These are phyloP conservation scores for Elongisporangium anandrum DNA, from an alignment of 352 stramenopile species.

Conservation along the genomic window DNA sequence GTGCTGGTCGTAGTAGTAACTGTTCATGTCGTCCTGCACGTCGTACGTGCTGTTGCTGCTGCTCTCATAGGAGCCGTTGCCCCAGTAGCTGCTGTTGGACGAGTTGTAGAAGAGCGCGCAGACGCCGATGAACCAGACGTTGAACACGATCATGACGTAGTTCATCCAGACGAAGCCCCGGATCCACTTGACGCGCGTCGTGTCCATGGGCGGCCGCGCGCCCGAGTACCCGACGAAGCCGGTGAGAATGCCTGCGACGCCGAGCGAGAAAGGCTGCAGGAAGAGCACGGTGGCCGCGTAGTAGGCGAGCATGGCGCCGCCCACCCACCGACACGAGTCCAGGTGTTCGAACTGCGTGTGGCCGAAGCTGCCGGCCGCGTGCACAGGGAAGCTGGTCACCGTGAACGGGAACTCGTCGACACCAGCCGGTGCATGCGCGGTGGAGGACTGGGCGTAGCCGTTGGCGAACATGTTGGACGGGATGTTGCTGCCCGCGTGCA, in stretches of 20 bases:
- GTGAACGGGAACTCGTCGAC: constrained; percentile 22
- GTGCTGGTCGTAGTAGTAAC: constrained; percentile 34
- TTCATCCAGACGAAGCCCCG: constrained; percentile 66
- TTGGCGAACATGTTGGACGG: constrained; percentile 17
- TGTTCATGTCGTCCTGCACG: constrained; percentile 13
- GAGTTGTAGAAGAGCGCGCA: constrained; percentile 27
- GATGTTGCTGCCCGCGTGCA: constrained; percentile 34
- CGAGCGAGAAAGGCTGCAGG: constrained; percentile 67
- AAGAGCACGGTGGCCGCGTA: constrained; percentile 71
- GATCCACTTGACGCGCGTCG: constrained; percentile 62
- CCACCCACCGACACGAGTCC: constrained; percentile 57
- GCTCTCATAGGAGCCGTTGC: not conserved
- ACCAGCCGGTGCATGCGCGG: constrained; percentile 13
- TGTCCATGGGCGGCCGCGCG: constrained; percentile 49
- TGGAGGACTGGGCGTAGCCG: constrained; percentile 8
- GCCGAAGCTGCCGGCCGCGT: constrained; percentile 20
- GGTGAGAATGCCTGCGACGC: constrained; percentile 48
- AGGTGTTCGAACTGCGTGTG: constrained; percentile 52
- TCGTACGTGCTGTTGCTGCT: constrained; percentile 11
- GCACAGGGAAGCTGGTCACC: constrained; percentile 8
- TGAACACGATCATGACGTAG: constrained; percentile 64
- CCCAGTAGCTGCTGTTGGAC: constrained; percentile 3
- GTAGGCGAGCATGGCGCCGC: constrained; percentile 58
- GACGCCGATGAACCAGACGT: constrained; percentile 56
- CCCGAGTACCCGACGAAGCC: constrained; percentile 64